phyloP scores from a whole-genome alignment of 768 basidiomycete species.

The Lactifluus volemus region DNA sequence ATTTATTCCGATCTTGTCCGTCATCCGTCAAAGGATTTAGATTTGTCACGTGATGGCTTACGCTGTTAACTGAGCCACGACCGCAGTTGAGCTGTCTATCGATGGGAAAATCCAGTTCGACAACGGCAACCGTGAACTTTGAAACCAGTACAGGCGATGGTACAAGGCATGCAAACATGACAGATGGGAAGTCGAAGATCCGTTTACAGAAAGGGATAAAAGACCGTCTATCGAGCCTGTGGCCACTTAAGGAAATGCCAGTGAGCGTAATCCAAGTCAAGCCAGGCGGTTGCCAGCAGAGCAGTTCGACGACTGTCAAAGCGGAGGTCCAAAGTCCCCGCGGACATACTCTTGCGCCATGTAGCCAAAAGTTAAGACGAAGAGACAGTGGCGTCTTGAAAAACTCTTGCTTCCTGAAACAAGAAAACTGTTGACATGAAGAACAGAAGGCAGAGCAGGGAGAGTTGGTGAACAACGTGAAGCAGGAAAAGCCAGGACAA shows the following conservation, averaged over 20 bases:
- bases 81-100: background rate
- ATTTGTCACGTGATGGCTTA: background rate
- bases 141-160: background rate
- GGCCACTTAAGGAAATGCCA: background rate
- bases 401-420: background rate
- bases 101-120: background rate
- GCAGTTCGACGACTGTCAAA: background rate
- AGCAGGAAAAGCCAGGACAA: background rate
- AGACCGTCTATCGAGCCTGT: background rate
- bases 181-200: background rate
- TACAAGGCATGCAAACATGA: background rate
- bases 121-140: background rate
- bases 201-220: background rate
- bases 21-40: background rate
- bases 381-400: background rate
- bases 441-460: background rate
- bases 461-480: background rate
- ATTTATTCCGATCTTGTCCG: background rate
- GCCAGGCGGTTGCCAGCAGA: background rate
- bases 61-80: background rate
- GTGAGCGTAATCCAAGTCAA: no score
- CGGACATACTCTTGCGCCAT: background rate
- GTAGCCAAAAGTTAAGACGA: background rate
- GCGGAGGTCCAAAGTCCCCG: background rate
- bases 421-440: background rate